Evolutionary conservation across 2,329 filamentous ascomycete genomes (phyloP), one percentile per base, ranked within the genome.

Genomic region (Coniochaeta hoffmannii): DNA sequence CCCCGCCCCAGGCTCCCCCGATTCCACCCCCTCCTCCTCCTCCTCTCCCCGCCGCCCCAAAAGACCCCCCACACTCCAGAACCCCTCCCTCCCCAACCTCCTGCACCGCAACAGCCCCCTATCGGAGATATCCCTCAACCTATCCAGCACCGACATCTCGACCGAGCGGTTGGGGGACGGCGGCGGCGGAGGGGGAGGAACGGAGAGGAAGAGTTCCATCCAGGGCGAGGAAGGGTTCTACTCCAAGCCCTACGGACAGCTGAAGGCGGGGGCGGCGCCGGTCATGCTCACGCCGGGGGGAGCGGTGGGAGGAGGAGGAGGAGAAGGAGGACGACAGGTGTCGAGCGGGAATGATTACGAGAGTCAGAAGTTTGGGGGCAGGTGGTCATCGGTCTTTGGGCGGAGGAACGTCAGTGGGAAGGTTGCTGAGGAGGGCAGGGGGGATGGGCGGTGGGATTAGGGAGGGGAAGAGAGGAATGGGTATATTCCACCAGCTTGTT

Each of bases 351-450:
- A 80, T 57, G 83, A 86, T 63, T 80, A 75, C 55, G 72, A 72
- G 4, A 24, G 55, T 59, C 66, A 1, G 64, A 65, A 30, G 60
- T 57, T 9, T 55, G 55, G n/a, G 56, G 35, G 7, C 56, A n/a
- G n/a, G n/a, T 56, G 24, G 56, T 56, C 26, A 73, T 73, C 53
- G 72, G 70, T 17, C 73, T 53, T 53, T 53, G 50, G 50, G 31
- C 24, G 79, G 50, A 73, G 86, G 49, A 83, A 87, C 58, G 86
- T 89, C 2, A 90, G 87, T 65, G 88, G 88, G 1, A 89, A 88
- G 73, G 70, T 85, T 55, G 87, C 79, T 0, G 88, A 91, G 67
- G 88, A 92, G 66, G 88, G 88, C 1, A 72, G 79, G 46, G 35
- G 44, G 41, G n/a, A n/a, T n/a, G n/a, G n/a, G n/a, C n/a, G n/a